Conservation (phyloP, 306 rosid genomes). For the Datisca glomerata region DNA sequence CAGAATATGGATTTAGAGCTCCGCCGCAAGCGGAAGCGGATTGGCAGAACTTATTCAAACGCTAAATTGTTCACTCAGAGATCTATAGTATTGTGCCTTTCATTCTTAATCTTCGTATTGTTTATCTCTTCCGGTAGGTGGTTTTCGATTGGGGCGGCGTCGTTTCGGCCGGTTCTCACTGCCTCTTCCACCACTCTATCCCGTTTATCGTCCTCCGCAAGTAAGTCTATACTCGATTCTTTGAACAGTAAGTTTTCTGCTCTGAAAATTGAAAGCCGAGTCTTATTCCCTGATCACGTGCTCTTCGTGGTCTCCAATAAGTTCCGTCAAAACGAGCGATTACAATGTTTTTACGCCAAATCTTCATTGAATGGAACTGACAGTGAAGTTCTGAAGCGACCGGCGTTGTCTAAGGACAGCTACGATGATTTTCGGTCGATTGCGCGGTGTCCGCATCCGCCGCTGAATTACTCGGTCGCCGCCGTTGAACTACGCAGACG, state of each 20-base stretch:
- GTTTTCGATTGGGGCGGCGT: conserved; percentile 19
- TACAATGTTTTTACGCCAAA: conserved; percentile 52
- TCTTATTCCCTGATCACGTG: conserved; percentile 62
- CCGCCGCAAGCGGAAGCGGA: conserved; percentile 53
- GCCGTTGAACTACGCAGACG: conserved; percentile 40
- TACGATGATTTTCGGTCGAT: conserved; percentile 58
- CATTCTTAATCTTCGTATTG: conserved; percentile 39
- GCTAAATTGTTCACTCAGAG: conserved; percentile 26
- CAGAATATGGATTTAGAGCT: conserved; percentile 57
- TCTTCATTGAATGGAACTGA: conserved; percentile 14
- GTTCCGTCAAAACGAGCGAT: conserved; percentile 4
- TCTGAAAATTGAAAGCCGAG: conserved; percentile 34
- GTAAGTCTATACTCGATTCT: conserved; percentile 49
- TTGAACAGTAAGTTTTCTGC: conserved; percentile 9
- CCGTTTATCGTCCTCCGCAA: conserved; percentile 39
- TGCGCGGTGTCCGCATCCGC: conserved; percentile 59
- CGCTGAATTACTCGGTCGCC: conserved; percentile 23
- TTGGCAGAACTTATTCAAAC: conserved; percentile 15
- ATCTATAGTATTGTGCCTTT: conserved; percentile 47
- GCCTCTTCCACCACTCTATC: conserved; percentile 39
- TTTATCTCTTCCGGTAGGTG: conserved; percentile 31
- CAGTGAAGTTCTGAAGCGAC: conserved; percentile 17
- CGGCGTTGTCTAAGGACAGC: conserved; percentile 39
- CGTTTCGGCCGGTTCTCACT: conserved; percentile 36
- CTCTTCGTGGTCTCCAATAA: conserved; percentile 28